Conservation (phyloP, 2,329 filamentous ascomycete genomes). For the Trichoderma semiorbis region DNA sequence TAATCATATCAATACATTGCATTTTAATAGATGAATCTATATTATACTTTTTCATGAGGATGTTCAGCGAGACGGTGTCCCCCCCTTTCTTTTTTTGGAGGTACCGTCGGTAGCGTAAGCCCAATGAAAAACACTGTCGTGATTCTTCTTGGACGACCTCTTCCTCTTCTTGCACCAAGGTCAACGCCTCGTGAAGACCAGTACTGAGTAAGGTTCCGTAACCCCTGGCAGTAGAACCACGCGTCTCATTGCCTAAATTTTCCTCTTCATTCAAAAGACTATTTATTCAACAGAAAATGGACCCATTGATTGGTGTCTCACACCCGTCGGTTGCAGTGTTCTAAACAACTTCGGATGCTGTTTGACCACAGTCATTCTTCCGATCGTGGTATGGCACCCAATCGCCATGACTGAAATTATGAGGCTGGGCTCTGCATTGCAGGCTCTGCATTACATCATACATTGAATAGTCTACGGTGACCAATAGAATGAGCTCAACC, state of each 20-base stretch:
- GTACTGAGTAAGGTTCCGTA: background rate
- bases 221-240: background rate
- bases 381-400: background rate
- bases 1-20: background rate
- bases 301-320: background rate
- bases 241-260: background rate
- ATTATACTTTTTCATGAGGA: too few relatives aligned
- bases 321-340: background rate
- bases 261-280: too few relatives aligned
- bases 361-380: background rate
- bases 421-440: background rate
- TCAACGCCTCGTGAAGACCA: background rate
- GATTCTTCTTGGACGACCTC: background rate
- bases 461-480: background rate
- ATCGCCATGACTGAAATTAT: background rate
- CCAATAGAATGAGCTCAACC: background rate
- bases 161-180: background rate
- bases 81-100: too few relatives aligned
- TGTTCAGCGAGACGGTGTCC: too few relatives aligned
- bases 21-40: background rate
- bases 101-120: too few relatives aligned
- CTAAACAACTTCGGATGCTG: background rate
- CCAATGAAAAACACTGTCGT: background rate
- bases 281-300: background rate
- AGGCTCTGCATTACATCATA: background rate